phyloP scores from a whole-genome alignment of 139 green algal genomes.

The Edaphochlamys debaryana region DNA sequence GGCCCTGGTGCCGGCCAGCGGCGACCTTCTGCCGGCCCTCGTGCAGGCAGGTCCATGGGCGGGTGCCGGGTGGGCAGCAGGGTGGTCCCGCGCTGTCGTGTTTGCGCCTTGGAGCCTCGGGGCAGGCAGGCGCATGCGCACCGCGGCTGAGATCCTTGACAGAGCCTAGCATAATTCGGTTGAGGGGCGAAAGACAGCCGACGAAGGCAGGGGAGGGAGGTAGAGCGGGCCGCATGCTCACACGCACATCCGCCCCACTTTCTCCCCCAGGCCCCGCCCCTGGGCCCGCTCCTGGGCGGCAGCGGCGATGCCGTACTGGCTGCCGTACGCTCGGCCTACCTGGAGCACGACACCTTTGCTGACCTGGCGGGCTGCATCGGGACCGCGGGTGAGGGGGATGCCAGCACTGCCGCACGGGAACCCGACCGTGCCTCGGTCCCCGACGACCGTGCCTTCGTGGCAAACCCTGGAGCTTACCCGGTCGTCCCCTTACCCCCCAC shows the following conservation, averaged over 20 bases:
- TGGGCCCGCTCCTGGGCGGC: background rate
- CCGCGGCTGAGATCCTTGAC: too few relatives aligned
- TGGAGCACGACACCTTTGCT: background rate
- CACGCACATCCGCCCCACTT: too few relatives aligned
- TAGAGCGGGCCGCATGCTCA: too few relatives aligned
- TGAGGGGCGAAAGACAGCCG: too few relatives aligned
- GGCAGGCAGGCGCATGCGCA: background rate
- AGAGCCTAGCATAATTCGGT: background rate
- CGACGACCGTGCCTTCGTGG: too few relatives aligned
- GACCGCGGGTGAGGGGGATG: background rate
- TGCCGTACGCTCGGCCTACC: conserved; percentile 17
- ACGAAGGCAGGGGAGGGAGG: too few relatives aligned
- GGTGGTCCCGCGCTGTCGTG: background rate
- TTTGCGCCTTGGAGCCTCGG: background rate
- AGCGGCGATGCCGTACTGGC: background rate
- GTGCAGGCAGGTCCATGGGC: background rate
- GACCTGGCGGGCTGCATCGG: background rate
- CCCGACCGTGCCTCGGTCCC: too few relatives aligned
- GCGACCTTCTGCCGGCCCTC: background rate
- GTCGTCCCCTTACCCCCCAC: too few relatives aligned
- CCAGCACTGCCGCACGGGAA: too few relatives aligned
- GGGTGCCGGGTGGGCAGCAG: background rate
- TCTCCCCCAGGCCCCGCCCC: background rate
- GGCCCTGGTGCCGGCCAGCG: background rate
- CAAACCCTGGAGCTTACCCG: too few relatives aligned